phyloP scores from a whole-genome alignment of 2,329 filamentous ascomycete genomes.

The Fusarium sp. region DNA sequence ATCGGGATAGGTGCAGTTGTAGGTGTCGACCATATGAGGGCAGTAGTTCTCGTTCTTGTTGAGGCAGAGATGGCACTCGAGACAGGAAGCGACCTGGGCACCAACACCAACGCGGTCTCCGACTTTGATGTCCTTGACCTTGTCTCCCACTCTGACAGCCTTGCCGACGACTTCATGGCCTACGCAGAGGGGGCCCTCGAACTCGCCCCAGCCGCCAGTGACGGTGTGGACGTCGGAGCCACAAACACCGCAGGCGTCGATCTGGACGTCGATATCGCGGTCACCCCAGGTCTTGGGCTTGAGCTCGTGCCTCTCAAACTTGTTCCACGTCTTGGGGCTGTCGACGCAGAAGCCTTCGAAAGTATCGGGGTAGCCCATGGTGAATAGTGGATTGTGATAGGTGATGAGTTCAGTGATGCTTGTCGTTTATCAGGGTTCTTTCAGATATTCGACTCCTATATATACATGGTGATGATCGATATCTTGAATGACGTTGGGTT shows the following conservation, averaged over 20 bases:
- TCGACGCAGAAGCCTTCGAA: slow-evolving; percentile 58
- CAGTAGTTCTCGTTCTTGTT: slow-evolving; percentile 70
- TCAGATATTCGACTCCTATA: not conserved
- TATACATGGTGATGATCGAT: slow-evolving; percentile 9
- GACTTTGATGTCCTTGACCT: slow-evolving; percentile 64
- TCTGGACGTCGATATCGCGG: slow-evolving; percentile 71
- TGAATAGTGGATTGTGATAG: slow-evolving; percentile 16
- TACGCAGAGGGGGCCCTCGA: slow-evolving; percentile 61
- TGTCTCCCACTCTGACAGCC: slow-evolving; percentile 63
- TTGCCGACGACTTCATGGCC: slow-evolving; percentile 74
- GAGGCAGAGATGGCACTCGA: slow-evolving; percentile 57
- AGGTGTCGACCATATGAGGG: slow-evolving; percentile 64
- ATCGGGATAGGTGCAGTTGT: slow-evolving; percentile 66
- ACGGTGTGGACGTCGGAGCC: slow-evolving; percentile 69
- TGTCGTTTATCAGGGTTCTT: slow-evolving; percentile 26
- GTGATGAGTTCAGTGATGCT: not conserved
- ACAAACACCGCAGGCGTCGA: slow-evolving; percentile 75
- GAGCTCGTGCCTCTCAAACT: slow-evolving; percentile 53
- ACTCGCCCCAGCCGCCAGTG: slow-evolving; percentile 57
- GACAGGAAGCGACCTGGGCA: slow-evolving; percentile 39
- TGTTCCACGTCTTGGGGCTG: slow-evolving; percentile 55
- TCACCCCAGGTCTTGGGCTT: slow-evolving; percentile 74
- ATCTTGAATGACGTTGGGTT: slow-evolving; percentile 19
- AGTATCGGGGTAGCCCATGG: slow-evolving; percentile 58
- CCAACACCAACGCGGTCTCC: slow-evolving; percentile 68